Base-by-base conservation (phyloP, 2,329 filamentous ascomycete species). In the Alternaria alternata region DNA sequence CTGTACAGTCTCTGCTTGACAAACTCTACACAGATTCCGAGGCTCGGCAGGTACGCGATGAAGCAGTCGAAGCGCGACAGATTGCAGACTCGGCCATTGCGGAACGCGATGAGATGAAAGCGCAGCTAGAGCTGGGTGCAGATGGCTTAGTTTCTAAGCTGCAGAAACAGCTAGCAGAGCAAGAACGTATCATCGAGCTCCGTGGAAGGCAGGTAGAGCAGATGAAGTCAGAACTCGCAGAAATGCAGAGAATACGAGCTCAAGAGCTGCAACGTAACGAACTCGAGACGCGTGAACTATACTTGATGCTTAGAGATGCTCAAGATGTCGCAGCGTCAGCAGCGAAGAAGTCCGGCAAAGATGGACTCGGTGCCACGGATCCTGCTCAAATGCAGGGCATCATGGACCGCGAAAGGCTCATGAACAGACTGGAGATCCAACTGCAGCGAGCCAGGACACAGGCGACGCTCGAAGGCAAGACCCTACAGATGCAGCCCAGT, bases 391-490 rank as follows among this genome's bases (percentile, higher is more conserved):
- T 94, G 90, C 89, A 93, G 76, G 95, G 95, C 64, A 98, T 99
- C 63, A 84, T 99, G 66, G 94, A 98, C 76, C 91, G 95, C 26
- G 92, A 97, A 73, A 89, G 87, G 73, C 88, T 99, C 67, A 96
- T 99, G 91, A 92, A 93, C 75, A 90, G 94, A 54, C 85, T 99
- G 58, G 94, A 97, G 79, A 96, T 92, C 84, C 95, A 98, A 80
- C 88, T 99, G 42, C 94, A 98, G 82, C 86, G 95, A 65, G 94
- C 97, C 66, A 98, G 98, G 86, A 98, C 95, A 1, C 94, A 98
- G 76, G 97, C 93, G 80, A 97, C 97, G 80, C 87, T 99, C 32
- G 95, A 98, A 79, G 95, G 95, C 68, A 92, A 92, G 77, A 89
- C 93, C 8, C 97, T 94, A 91, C 83, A 86, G 53, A 86, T 91